Conservation (phyloP, 305 asterid species). For the Striga hermonthica region DNA sequence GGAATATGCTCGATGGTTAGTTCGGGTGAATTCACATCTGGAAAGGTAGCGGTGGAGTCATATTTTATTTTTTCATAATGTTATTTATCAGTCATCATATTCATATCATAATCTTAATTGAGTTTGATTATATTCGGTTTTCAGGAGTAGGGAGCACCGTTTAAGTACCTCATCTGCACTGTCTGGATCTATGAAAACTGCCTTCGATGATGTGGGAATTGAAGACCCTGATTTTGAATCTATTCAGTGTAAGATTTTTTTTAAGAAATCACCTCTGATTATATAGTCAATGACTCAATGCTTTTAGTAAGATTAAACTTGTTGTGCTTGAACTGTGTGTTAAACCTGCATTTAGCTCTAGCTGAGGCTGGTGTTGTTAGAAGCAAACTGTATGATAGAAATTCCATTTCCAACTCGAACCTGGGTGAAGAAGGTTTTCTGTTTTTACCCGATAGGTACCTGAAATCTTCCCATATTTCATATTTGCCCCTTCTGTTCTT, state of each 20-base stretch:
- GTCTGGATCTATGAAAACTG: slow-evolving; percentile 63
- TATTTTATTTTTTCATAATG: neutral
- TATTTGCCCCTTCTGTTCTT: slow-evolving; percentile 1
- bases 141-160: slow-evolving; percentile 59
- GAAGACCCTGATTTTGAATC: slow-evolving; percentile 78
- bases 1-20: slow-evolving; percentile 89
- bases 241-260: slow-evolving; percentile 64
- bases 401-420: slow-evolving; percentile 28
- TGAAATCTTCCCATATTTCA: slow-evolving; percentile 13
- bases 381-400: slow-evolving; percentile 65
- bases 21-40: slow-evolving; percentile 56
- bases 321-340: slow-evolving; percentile 27
- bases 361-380: slow-evolving; percentile 84
- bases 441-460: slow-evolving; percentile 78
- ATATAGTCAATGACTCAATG: slow-evolving; percentile 5
- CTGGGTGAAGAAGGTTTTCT: slow-evolving; percentile 32
- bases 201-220: slow-evolving; percentile 68
- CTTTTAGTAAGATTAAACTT: neutral
- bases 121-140: slow-evolving; percentile 28
- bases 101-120: slow-evolving; percentile 4
- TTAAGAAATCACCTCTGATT: slow-evolving; percentile 9
- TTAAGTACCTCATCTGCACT: slow-evolving; percentile 63
- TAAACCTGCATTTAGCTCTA: slow-evolving; percentile 50
- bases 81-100: neutral
- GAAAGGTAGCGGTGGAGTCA: slow-evolving; percentile 60